Conservation (phyloP, 2,329 filamentous ascomycete genomes). For the Teratosphaeriaceae sp. region DNA sequence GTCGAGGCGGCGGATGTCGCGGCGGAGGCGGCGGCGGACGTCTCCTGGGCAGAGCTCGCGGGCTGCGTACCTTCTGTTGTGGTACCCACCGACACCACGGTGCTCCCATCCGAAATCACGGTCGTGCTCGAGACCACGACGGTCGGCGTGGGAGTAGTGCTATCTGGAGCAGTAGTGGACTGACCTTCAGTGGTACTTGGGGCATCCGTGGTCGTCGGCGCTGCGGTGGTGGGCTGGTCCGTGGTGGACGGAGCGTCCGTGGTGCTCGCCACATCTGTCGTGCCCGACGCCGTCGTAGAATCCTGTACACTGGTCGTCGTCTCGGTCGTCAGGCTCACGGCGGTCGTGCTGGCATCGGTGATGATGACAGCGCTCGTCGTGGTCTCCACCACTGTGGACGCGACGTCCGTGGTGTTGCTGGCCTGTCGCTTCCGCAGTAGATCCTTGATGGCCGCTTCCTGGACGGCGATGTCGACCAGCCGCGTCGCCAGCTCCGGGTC, state of each 20-base stretch:
- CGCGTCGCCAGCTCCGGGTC: slow-evolving; percentile 57
- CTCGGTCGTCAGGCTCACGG: slow-evolving; percentile 18
- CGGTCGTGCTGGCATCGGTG: slow-evolving; percentile 21
- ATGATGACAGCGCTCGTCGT: slow-evolving; percentile 19
- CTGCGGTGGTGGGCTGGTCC: no score
- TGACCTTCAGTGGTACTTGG: slow-evolving; percentile 14
- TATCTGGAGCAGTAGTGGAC: slow-evolving; percentile 11
- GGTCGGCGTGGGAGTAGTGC: slow-evolving; percentile 1
- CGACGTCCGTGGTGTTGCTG: slow-evolving; percentile 13
- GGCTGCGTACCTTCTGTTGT: slow-evolving; percentile 1
- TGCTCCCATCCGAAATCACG: slow-evolving; percentile 4
- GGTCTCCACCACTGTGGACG: slow-evolving; percentile 14
- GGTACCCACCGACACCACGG: slow-evolving; percentile 2
- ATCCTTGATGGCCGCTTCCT: slow-evolving; percentile 26
- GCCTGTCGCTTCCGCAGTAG: slow-evolving; percentile 33
- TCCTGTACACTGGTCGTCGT: slow-evolving; percentile 9
- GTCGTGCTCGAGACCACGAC: slow-evolving; percentile 9
- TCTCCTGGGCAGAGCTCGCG: slow-evolving; percentile 4
- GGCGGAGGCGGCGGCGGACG: neutral
- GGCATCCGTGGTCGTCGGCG: slow-evolving; percentile 12
- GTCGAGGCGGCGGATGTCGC: slow-evolving; percentile 1
- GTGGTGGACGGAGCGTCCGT: neutral
- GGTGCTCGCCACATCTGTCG: neutral
- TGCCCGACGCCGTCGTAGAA: neutral
- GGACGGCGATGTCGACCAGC: slow-evolving; percentile 57